These are phyloP conservation scores for Umbelopsis ramanniana DNA, from an alignment of 192 early-diverging fungal species.

Conservation along the genomic window DNA sequence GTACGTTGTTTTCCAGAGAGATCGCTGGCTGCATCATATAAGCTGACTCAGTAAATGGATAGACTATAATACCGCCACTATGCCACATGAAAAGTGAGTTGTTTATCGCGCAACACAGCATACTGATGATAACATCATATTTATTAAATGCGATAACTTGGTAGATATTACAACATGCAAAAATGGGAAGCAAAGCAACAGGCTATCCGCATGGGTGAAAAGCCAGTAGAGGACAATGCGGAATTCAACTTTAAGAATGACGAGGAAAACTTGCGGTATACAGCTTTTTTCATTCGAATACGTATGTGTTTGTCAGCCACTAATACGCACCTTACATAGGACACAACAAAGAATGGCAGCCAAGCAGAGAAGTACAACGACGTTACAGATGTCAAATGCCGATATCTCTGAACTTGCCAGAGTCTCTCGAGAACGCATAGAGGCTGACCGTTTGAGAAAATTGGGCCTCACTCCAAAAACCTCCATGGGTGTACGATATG, in stretches of 20 bases:
- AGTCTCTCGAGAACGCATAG: conserved; percentile 50
- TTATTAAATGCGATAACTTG: background rate
- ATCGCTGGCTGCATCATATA: background rate
- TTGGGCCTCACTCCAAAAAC: conserved; percentile 55
- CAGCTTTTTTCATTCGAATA: background rate
- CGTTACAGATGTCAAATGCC: conserved; percentile 37
- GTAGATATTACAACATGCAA: conserved; percentile 51
- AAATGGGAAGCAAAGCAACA: conserved; percentile 56
- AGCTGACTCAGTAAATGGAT: background rate
- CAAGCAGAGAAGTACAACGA: conserved; percentile 12
- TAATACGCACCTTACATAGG: conserved; percentile 12
- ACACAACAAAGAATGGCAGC: conserved; percentile 34
- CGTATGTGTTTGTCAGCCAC: background rate
- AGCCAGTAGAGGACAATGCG: conserved; percentile 19
- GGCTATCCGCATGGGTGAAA: conserved; percentile 52
- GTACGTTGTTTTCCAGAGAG: conserved; percentile 2
- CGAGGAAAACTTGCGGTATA: conserved; percentile 51
- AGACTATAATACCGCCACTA: conserved; percentile 66
- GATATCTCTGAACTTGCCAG: conserved; percentile 52
- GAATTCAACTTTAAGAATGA: conserved; percentile 53
- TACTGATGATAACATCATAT: background rate
- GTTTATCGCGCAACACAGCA: background rate
- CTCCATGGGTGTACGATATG: conserved; percentile 56
- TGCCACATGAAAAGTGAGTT: conserved; percentile 60
- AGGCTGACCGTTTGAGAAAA: conserved; percentile 53